These are phyloP conservation scores for Fusarium tuaranense DNA, from an alignment of 2,329 filamentous ascomycete species.

Conservation along the genomic window DNA sequence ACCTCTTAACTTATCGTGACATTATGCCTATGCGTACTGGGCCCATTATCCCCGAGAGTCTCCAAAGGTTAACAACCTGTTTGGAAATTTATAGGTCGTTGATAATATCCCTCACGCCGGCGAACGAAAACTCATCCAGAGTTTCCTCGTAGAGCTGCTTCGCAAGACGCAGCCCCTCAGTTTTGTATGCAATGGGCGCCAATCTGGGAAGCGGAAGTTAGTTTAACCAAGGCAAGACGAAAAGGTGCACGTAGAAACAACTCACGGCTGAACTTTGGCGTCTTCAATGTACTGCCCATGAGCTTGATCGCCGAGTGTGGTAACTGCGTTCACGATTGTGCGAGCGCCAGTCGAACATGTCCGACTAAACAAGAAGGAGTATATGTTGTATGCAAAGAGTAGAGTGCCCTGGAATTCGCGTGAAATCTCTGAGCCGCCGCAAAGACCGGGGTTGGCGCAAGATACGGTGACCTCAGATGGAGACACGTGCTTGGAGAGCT, in stretches of 20 bases:
- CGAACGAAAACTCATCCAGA: background rate
- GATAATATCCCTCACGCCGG: background rate
- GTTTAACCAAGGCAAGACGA: background rate
- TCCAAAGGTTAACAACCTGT: background rate
- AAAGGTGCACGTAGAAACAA: background rate
- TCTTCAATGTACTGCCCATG: background rate
- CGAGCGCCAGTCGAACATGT: background rate
- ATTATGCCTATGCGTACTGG: no score
- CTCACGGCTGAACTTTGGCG: background rate
- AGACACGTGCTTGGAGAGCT: background rate
- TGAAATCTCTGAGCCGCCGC: background rate
- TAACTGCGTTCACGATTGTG: background rate
- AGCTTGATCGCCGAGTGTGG: background rate
- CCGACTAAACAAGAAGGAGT: background rate
- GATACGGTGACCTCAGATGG: background rate
- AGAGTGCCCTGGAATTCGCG: background rate
- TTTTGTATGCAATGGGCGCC: background rate
- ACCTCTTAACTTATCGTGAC: background rate
- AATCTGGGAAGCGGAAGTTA: background rate
- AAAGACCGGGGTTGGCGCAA: background rate
- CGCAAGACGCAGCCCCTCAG: background rate
- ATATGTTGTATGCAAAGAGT: background rate
- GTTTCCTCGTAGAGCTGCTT: background rate
- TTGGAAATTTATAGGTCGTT: background rate
- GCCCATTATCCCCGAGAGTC: no score